Conservation (phyloP, 257 asterid species). For the Fraxinus excelsior region DNA sequence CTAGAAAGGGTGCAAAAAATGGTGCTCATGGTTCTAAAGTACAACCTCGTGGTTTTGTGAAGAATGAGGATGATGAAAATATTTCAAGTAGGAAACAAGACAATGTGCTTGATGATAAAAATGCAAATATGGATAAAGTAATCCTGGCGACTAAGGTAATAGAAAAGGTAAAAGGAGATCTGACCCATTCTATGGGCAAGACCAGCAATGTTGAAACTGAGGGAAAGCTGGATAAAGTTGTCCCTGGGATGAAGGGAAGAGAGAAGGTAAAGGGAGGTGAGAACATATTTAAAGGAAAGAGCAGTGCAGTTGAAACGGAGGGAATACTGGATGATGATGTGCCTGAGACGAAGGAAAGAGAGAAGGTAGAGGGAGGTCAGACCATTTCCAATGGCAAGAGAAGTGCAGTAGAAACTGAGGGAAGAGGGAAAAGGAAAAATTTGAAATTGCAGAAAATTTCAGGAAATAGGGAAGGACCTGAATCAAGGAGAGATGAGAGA, state of each 20-base stretch:
- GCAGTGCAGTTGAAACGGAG: too few relatives aligned
- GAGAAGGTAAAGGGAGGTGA: too few relatives aligned
- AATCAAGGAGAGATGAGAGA: constrained; percentile 13
- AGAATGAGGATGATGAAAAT: too few relatives aligned
- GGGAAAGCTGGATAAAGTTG: background rate
- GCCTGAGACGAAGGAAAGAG: background rate
- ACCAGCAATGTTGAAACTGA: background rate
- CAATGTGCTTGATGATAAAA: background rate
- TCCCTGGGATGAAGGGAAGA: background rate
- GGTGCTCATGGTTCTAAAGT: too few relatives aligned
- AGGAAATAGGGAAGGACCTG: constrained; percentile 23
- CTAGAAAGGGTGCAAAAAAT: too few relatives aligned
- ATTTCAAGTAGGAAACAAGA: background rate
- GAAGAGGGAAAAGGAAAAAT: constrained; percentile 16
- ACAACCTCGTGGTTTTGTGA: too few relatives aligned
- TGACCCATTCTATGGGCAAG: constrained; percentile 16
- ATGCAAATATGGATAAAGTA: background rate
- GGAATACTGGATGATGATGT: too few relatives aligned
- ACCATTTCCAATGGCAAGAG: constrained; percentile 20
- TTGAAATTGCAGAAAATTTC: too few relatives aligned
- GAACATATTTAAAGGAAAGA: too few relatives aligned
- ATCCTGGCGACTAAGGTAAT: background rate
- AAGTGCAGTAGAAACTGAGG: constrained; percentile 14
- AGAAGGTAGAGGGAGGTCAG: background rate
- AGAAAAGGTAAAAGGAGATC: background rate